Percentiles rank a stretch among this genome's conserved stretches.
Conservation (phyloP, 768 basidiomycete species). For the Austroboletus eburneus region DNA sequence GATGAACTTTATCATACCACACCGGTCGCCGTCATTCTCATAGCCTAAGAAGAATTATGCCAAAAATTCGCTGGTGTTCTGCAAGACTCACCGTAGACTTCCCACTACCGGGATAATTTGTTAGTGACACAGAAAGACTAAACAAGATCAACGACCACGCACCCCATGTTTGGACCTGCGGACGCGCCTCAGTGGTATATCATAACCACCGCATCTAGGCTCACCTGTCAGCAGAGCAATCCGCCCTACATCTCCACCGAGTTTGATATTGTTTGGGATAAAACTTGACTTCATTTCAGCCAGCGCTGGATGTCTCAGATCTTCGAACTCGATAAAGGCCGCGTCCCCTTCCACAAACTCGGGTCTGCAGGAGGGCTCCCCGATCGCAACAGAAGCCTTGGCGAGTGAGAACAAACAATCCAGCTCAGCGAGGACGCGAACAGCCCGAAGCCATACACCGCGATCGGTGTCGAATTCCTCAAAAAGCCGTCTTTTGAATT, state of each 20-base stretch:
- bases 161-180: constrained; percentile 86
- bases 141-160: too few relatives aligned
- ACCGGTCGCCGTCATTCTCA: constrained; percentile 95
- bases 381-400: constrained; percentile 83
- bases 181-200: not conserved
- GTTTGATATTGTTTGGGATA: constrained; percentile 88
- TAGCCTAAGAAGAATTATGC: constrained; percentile 41
- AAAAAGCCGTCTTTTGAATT: constrained; percentile 77
- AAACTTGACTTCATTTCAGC: constrained; percentile 68
- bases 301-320: constrained; percentile 86
- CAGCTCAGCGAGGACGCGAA: constrained; percentile 88
- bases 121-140: not conserved
- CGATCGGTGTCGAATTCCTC: constrained; percentile 81
- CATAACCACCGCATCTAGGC: constrained; percentile 18
- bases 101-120: constrained; percentile 41
- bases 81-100: constrained; percentile 60
- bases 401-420: constrained; percentile 93
- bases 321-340: constrained; percentile 83
- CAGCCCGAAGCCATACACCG: constrained; percentile 73
- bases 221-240: constrained; percentile 84
- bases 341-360: constrained; percentile 76
- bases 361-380: constrained; percentile 92
- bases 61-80: not conserved
- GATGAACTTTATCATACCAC: constrained; percentile 48
- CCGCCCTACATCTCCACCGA: constrained; percentile 72